Evolutionary conservation across 2,329 filamentous ascomycete genomes (phyloP), one percentile per base, ranked within the genome.

Genomic region (Cordyceps militaris): DNA sequence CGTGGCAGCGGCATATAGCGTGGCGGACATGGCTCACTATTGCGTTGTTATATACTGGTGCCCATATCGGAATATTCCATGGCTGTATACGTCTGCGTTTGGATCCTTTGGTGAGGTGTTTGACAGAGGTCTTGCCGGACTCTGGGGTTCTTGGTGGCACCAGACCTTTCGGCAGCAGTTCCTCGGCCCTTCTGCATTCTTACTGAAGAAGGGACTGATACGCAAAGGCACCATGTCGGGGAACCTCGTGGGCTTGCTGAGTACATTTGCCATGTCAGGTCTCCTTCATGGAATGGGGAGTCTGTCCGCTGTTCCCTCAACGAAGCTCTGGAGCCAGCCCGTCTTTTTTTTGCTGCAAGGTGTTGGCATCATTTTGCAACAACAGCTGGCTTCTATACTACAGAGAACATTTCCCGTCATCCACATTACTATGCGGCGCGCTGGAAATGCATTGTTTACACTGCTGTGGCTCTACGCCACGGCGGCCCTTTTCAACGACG

Each of bases 101-200:
- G 86, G 88, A 13, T 75, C 75, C 21, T 73, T 80, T 57, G 64
- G 65, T 0, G 71, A 76, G 26, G 76, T 92, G 2, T 71, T 86
- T 11, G 82, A 91, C 61, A 77, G 83, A 59, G 92, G 93, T 0
- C 76, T 97, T 2, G 79, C 82, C 1, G 92, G 91, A 1, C 88
- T 87, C 72, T 97, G 93, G 93, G 86, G 88, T 46, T 78, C 77
- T 23, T 93, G 85, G 79, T 97, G 93, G 93, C 93, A 97, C 70
- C 92, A 97, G 71, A 86, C 87, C 3, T 95, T 96, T 73, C 87
- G 91, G 1, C 80, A 84, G 57, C 84, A 82, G 2, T 91, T 93
- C 66, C 73, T 81, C 40, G 79, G 84, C 4, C 86, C 87, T 0
- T 74, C 79, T 0, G 70, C 70, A 2, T 81, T 75, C 65, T 64